A percentile compares a stretch with the other conserved stretches of the same genome.
Evolutionary conservation across 805 yeast genomes (phyloP).

Genomic region (Saturnispora dispora): DNA sequence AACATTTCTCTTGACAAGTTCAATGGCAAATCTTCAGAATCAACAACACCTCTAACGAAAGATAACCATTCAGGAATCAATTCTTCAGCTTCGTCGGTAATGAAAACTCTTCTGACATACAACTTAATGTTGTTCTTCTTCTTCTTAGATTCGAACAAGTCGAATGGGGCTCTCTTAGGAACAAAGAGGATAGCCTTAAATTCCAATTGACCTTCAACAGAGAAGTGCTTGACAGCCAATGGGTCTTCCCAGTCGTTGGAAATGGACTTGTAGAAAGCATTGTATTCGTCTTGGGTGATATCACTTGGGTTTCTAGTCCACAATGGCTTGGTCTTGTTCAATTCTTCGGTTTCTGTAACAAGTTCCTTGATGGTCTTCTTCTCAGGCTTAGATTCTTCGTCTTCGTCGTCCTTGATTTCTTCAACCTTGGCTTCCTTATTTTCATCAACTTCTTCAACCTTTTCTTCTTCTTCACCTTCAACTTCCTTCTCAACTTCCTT

Average conservation of each 20-base stretch:
- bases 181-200: slow-evolving; percentile 95
- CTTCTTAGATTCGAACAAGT: slow-evolving; percentile 95
- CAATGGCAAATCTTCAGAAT: slow-evolving; percentile 98
- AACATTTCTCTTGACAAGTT: slow-evolving; percentile 99
- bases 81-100: slow-evolving; percentile 99
- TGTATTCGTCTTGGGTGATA: slow-evolving; percentile 96
- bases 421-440: slow-evolving; percentile 41
- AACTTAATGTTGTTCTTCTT: slow-evolving; percentile 98
- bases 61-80: slow-evolving; percentile 98
- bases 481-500: slow-evolving; percentile 98
- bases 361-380: slow-evolving; percentile 85
- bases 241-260: slow-evolving; percentile 99
- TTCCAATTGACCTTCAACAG: slow-evolving; percentile 99
- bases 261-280: slow-evolving; percentile 97
- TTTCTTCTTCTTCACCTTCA: slow-evolving; percentile 68
- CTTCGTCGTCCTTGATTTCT: slow-evolving; percentile 47
- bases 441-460: slow-evolving; percentile 42
- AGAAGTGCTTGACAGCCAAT: slow-evolving; percentile 97
- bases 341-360: slow-evolving; percentile 94
- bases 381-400: slow-evolving; percentile 49
- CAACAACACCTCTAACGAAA: slow-evolving; percentile 98
- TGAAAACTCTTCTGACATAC: slow-evolving; percentile 98
- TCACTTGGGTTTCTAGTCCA: slow-evolving; percentile 99
- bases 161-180: slow-evolving; percentile 99
- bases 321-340: slow-evolving; percentile 96